These are phyloP conservation scores for Yamadazyma aaseri DNA, from an alignment of 1,139 yeast species.

Conservation along the genomic window DNA sequence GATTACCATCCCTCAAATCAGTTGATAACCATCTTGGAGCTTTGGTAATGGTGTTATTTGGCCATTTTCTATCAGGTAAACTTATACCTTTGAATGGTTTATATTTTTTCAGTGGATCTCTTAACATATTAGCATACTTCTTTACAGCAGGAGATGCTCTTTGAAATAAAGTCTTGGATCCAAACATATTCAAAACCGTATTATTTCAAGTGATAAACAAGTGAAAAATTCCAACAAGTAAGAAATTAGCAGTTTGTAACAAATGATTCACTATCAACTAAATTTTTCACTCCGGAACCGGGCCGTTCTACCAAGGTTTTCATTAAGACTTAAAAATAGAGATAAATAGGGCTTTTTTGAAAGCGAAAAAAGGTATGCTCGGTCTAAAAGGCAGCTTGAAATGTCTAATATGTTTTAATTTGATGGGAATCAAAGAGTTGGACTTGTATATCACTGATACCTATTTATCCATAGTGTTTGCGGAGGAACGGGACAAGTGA, in stretches of 20 bases:
- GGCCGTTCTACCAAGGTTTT: not conserved
- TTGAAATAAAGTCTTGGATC: slow-evolving; percentile 23
- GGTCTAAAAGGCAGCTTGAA: too few species aligned
- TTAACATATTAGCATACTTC: slow-evolving; percentile 31
- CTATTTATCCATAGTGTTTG: not conserved
- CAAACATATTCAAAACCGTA: slow-evolving; percentile 21
- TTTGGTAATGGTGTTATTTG: slow-evolving; percentile 64
- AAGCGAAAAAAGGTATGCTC: too few species aligned
- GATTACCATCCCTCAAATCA: slow-evolving; percentile 95
- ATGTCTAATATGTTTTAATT: too few species aligned
- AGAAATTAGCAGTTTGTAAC: slow-evolving; percentile 1
- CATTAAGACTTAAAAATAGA: not conserved
- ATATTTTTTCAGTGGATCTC: slow-evolving; percentile 80
- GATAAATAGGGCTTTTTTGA: too few species aligned
- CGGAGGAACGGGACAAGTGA: slow-evolving; percentile 3
- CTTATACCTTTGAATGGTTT: slow-evolving; percentile 63
- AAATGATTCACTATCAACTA: not conserved
- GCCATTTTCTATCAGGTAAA: slow-evolving; percentile 86
- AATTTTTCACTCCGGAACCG: not conserved
- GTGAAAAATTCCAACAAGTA: slow-evolving; percentile 1
- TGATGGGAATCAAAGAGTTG: too few species aligned
- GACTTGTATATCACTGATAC: too few species aligned
- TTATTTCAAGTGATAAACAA: not conserved
- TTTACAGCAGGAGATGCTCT: slow-evolving; percentile 23
- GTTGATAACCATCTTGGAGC: slow-evolving; percentile 97